These are phyloP conservation scores for Aspergillus novofumigatus DNA, from an alignment of 2,329 filamentous ascomycete species.

Conservation along the genomic window DNA sequence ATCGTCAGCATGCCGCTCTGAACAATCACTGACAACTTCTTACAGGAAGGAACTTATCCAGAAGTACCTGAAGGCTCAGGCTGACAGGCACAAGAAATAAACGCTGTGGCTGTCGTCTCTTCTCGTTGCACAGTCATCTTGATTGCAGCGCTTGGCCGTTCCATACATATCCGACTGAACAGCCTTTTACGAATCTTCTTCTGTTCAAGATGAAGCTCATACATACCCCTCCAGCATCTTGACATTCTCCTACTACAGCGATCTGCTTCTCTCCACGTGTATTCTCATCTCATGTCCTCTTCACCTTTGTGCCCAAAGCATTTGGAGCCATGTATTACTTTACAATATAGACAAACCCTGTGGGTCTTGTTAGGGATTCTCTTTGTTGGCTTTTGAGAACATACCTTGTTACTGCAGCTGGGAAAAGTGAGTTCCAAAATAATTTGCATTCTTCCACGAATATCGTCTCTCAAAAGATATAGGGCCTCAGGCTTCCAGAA, in stretches of 20 bases:
- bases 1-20: not conserved
- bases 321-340: slow-evolving; percentile 18
- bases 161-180: not conserved
- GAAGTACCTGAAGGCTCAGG: slow-evolving; percentile 64
- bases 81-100: slow-evolving; percentile 61
- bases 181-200: not conserved
- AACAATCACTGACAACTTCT: slow-evolving; percentile 8
- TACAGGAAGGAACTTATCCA: slow-evolving; percentile 60
- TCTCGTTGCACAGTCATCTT: too few relatives aligned
- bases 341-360: slow-evolving; percentile 17
- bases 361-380: slow-evolving; percentile 13
- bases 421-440: not conserved
- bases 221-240: not conserved
- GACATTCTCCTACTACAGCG: not conserved
- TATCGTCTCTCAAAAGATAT: not conserved
- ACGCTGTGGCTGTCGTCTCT: not conserved
- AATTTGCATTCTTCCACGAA: not conserved
- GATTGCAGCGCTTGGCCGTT: too few relatives aligned
- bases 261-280: slow-evolving; percentile 5
- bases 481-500: not conserved
- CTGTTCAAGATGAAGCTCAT: not conserved
- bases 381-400: slow-evolving; percentile 5
- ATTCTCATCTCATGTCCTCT: slow-evolving; percentile 6
- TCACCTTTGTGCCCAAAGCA: slow-evolving; percentile 4
- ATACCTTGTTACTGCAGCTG: slow-evolving; percentile 1